Base-by-base conservation (phyloP, 805 yeast genomes). In the Spathaspora arborariae region DNA sequence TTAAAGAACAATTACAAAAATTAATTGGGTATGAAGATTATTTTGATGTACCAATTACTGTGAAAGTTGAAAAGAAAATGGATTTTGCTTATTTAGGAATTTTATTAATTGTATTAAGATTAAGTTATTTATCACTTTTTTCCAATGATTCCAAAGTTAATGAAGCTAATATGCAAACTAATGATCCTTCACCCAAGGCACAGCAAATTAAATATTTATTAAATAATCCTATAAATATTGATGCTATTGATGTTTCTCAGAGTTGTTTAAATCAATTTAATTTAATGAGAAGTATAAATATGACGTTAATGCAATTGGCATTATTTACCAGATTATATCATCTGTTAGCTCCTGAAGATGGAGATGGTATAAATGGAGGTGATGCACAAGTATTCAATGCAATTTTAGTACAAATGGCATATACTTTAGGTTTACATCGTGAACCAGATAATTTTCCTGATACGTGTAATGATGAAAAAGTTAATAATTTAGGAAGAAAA, bases 371-470 rank as follows among this genome's bases (percentile, higher is more conserved):
- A 3, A 85, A 79, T 55, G 83, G 80, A 46, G 84, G 82, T 38
- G 80, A 79, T 42, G 73, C 81, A 2, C 82, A 76, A 54, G 75
- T 80, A 6, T 74, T 78, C 45, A 59, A 76, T 11, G 80, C 84
- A 1, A 72, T 80, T 63, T 67, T 82, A 24, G 63, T 82, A 13
- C 88, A 82, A 55, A 81, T 84, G 85, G 87, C 84, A 0, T 72
- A 79, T 45, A 74, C 84, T 34, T 72, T 84, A 51, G 91, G 90
- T 0, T 57, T 84, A 20, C 83, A 84, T 57, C 70, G 89, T 53
- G 90, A 84, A 51, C 89, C 90, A 0, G 75, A 65, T 38, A 62
- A 60, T 18, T 64, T 64, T 41, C 51, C 59, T 0, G 60, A 56
- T 19, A 42, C 56, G 5, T 52, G 55, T 15, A 50, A 54, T 9